Conservation (phyloP, 768 basidiomycete species). For the Leccinum uliginosum region DNA sequence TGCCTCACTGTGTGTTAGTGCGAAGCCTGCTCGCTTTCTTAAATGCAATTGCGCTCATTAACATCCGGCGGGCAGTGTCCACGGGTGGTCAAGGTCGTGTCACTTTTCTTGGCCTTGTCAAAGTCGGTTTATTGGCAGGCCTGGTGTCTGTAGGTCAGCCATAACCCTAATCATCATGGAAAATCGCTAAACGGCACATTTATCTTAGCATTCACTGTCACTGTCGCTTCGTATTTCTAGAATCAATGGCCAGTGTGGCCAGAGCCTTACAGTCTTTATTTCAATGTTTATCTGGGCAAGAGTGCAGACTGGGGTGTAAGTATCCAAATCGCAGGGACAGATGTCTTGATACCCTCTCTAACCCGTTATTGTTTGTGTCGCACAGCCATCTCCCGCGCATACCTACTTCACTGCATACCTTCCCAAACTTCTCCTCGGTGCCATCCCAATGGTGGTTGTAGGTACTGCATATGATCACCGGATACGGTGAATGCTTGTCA, state of each 20-base stretch:
- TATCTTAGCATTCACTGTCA: conserved; percentile 50
- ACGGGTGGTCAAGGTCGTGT: conserved; percentile 41
- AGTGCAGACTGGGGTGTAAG: conserved; percentile 90
- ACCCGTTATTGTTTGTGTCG: background rate
- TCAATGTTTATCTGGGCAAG: conserved; percentile 86
- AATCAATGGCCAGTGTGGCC: conserved; percentile 73
- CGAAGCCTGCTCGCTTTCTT: conserved; percentile 66
- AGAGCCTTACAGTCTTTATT: conserved; percentile 72
- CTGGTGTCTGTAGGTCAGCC: conserved; percentile 49
- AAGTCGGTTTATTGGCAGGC: conserved; percentile 47
- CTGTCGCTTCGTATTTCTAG: conserved; percentile 89
- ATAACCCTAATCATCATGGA: background rate
- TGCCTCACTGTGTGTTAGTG: conserved; percentile 44
- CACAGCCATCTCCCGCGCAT: conserved; percentile 63
- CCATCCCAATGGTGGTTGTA: conserved; percentile 57
- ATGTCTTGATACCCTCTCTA: conserved; percentile 1
- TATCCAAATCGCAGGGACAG: conserved; percentile 5
- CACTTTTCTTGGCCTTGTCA: conserved; percentile 40
- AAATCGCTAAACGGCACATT: background rate
- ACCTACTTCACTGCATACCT: conserved; percentile 64
- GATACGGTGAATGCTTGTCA: conserved; percentile 47
- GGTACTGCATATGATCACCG: conserved; percentile 46
- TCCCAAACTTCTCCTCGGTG: conserved; percentile 71
- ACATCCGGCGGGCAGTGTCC: conserved; percentile 59
- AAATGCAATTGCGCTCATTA: conserved; percentile 59